These are phyloP conservation scores for Termitomyces sp. DNA, from an alignment of 768 basidiomycete genomes.

Conservation along the genomic window DNA sequence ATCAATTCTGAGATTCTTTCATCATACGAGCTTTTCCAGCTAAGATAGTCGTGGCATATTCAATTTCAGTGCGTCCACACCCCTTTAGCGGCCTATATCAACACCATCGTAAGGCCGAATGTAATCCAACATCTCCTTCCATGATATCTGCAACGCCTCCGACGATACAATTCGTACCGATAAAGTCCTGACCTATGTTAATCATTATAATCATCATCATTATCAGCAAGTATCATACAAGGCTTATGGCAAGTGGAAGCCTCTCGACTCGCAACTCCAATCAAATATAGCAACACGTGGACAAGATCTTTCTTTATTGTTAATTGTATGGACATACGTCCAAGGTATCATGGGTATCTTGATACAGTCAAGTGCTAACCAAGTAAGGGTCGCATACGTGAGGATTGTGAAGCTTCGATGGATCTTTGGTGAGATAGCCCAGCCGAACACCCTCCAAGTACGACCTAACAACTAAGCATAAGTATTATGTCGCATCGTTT, in stretches of 20 bases:
- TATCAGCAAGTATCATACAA: too few species aligned
- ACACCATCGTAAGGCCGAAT: too few species aligned
- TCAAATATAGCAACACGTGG: slow-evolving; percentile 18
- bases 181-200: too few species aligned
- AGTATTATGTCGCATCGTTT: background rate
- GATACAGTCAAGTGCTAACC: background rate
- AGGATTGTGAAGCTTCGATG: slow-evolving; percentile 46
- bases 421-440: slow-evolving; percentile 62
- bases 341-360: background rate
- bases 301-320: slow-evolving; percentile 53
- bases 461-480: slow-evolving; percentile 40
- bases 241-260: too few species aligned
- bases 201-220: too few species aligned
- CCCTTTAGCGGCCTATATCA: too few species aligned
- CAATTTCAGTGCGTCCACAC: background rate
- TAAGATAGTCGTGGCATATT: slow-evolving; percentile 35
- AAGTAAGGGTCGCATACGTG: slow-evolving; percentile 59
- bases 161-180: too few species aligned
- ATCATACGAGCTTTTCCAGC: too few species aligned
- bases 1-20: too few species aligned
- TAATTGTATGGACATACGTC: background rate
- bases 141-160: too few species aligned
- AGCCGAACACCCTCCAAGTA: slow-evolving; percentile 54
- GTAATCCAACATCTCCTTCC: too few species aligned
- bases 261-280: background rate